phyloP scores from a whole-genome alignment of 768 basidiomycete genomes.

The Leccinum variicolor region DNA sequence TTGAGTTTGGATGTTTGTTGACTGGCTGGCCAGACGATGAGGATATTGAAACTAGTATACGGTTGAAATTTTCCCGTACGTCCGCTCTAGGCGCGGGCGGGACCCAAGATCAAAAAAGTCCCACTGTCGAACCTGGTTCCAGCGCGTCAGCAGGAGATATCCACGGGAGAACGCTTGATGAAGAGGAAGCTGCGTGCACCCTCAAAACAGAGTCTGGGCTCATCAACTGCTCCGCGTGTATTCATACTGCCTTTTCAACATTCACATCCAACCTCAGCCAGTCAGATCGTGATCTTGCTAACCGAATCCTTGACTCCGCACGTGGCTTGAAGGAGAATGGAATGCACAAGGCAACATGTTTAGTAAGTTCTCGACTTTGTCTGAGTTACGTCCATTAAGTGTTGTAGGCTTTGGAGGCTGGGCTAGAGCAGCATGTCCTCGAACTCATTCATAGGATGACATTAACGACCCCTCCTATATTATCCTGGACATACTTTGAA shows the following conservation, averaged over 20 bases:
- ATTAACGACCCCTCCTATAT: constrained; percentile 47
- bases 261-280: constrained; percentile 21
- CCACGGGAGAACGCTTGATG: constrained; percentile 46
- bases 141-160: constrained; percentile 13
- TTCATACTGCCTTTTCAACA: constrained; percentile 18
- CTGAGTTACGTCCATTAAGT: constrained; percentile 4
- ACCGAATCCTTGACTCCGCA: constrained; percentile 14
- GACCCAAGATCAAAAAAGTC: constrained; percentile 9
- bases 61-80: constrained; percentile 37
- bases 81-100: constrained; percentile 15
- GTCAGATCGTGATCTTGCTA: constrained; percentile 18
- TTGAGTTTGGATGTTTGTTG: neutral
- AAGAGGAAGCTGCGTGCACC: constrained; percentile 48
- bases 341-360: constrained; percentile 26
- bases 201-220: constrained; percentile 21
- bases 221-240: constrained; percentile 34
- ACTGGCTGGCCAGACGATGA: constrained; percentile 61
- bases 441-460: constrained; percentile 41
- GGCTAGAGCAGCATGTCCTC: constrained; percentile 22
- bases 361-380: constrained; percentile 26
- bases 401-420: constrained; percentile 13
- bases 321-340: constrained; percentile 22
- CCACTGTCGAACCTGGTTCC: constrained; percentile 9
- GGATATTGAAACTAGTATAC: constrained; percentile 71
- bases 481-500: constrained; percentile 69